Evolutionary conservation across 495 filamentous ascomycete genomes (phyloP), one percentile per base, ranked within the genome.

Genomic region (Talaromyces thailandensis): DNA sequence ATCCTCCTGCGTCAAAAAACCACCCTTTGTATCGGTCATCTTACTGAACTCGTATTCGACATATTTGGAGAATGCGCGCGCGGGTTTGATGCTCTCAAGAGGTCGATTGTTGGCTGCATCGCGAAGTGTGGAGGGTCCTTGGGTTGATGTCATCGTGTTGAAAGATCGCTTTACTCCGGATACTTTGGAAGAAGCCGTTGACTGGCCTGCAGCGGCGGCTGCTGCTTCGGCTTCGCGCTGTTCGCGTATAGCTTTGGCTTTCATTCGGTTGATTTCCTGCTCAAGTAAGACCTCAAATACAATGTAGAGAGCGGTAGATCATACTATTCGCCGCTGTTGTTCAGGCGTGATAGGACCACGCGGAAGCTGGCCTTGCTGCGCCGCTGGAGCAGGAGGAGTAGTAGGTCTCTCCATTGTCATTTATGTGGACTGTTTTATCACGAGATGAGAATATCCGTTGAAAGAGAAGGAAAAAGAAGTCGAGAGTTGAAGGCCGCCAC

Each of bases 11-110:
- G 86, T 88, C 64, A 98, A 71, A 71, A 98, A 98, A 0, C 94
- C 94, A 48, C 94, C 94, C 67, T 96, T 96, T 6, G 94, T 97
- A 70, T 98, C 94, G 14, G 87, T 93, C 91, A 98, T 98, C 76
- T 92, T 92, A 65, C 88, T 90, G 66, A 98, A 92, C 76, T 98
- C 95, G 73, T 96, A 97, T 63, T 98, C 94, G 66, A 98, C 90
- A 74, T 87, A 98, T 73, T 92, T 91, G 50, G 86, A 82, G 67
- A 97, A 96, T 66, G 93, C 96, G 61, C 82, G 83, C 56, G 86
- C 88, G 2, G 88, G 84, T 62, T 82, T 82, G 63, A 96, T 89
- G 14, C 81, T 74, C 56, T 85, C 81, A 21, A 82, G 73, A 8
- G 75, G 79, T 25, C 74, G 70, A 53, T 69, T 67, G 29, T 71